These are phyloP conservation scores for Cercospora sesami DNA, from an alignment of 2,329 filamentous ascomycete genomes.

Conservation along the genomic window DNA sequence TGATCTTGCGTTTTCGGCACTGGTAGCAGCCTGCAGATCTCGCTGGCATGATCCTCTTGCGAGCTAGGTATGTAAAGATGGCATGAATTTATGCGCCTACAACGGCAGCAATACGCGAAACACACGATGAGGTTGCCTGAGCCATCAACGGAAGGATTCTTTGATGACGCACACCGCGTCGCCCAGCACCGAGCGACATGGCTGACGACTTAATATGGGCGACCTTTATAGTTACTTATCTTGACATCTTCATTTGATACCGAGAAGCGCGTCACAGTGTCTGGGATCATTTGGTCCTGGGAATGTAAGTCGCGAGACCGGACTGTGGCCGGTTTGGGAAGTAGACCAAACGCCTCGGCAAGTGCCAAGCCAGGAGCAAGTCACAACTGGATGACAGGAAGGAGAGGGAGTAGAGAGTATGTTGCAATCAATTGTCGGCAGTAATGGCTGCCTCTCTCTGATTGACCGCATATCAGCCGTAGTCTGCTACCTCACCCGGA, in stretches of 20 bases:
- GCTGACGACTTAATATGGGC: background rate
- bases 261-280: background rate
- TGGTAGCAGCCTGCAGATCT: slow-evolving; percentile 37
- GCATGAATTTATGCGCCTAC: background rate
- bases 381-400: background rate
- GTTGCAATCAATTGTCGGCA: background rate
- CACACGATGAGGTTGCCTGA: background rate
- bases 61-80: background rate
- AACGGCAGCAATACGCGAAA: background rate
- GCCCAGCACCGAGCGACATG: background rate
- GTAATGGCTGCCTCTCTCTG: slow-evolving; percentile 1
- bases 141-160: slow-evolving; percentile 2
- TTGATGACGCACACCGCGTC: slow-evolving; percentile 8
- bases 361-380: background rate
- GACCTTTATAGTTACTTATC: background rate
- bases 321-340: background rate
- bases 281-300: background rate
- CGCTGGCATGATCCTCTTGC: slow-evolving; percentile 30
- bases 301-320: background rate
- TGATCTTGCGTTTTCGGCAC: slow-evolving; percentile 38
- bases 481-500: slow-evolving; percentile 2
- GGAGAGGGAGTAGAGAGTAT: background rate
- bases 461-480: background rate
- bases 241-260: background rate
- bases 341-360: background rate